Evolutionary conservation across 805 yeast genomes (phyloP).

Genomic region (Yarrowia sp.): DNA sequence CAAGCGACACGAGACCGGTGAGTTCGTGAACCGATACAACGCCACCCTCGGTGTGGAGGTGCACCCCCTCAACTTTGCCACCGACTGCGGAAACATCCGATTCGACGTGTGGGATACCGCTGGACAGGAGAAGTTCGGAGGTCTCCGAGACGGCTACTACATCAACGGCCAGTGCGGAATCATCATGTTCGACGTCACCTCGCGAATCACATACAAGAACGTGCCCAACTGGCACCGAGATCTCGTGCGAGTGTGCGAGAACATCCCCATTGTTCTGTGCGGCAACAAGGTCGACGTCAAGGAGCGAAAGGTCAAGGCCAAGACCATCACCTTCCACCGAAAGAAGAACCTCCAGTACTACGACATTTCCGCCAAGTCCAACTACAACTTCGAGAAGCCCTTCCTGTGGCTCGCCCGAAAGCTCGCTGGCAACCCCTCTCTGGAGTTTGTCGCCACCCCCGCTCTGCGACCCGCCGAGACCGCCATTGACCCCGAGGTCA

Average conservation of each 20-base stretch:
- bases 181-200: constrained; percentile 99
- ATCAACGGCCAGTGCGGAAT: constrained; percentile 99
- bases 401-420: constrained; percentile 99
- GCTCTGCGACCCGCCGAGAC: constrained; percentile 99
- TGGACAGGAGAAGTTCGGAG: constrained; percentile 99
- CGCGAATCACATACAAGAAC: constrained; percentile 98
- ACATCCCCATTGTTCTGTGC: constrained; percentile 97
- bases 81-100: constrained; percentile 97
- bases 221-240: constrained; percentile 99
- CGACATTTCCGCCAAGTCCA: constrained; percentile 99
- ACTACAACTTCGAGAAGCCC: constrained; percentile 99
- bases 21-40: constrained; percentile 96
- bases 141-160: constrained; percentile 99
- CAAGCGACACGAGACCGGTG: constrained; percentile 98
- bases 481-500: constrained; percentile 90
- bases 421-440: constrained; percentile 95
- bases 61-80: constrained; percentile 96
- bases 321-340: constrained; percentile 99
- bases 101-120: constrained; percentile 99
- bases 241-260: constrained; percentile 98
- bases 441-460: constrained; percentile 98
- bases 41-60: constrained; percentile 99
- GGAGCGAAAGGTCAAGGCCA: constrained; percentile 99
- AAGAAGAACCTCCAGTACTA: constrained; percentile 99
- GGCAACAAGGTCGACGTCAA: constrained; percentile 99